phyloP scores from a whole-genome alignment of 306 rosid species.

The Cicer pinnatifidum region DNA sequence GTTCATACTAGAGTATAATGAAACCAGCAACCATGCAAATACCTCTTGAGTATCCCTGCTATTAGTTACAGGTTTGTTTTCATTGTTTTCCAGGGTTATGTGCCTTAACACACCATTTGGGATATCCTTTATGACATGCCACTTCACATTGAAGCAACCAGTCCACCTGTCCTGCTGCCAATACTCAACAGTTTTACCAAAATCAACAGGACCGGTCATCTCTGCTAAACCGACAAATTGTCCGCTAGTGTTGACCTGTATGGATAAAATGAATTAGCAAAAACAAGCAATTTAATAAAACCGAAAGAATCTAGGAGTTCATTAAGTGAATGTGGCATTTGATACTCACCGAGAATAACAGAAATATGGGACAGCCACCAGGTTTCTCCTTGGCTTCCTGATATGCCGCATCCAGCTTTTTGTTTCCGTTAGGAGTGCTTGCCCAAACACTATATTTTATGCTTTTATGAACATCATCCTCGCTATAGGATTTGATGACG shows the following conservation, averaged over 20 bases:
- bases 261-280: not conserved
- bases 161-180: constrained; percentile 73
- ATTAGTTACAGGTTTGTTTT: constrained; percentile 61
- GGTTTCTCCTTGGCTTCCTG: constrained; percentile 57
- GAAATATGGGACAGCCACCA: constrained; percentile 56
- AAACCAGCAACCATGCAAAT: constrained; percentile 37
- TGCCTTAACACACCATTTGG: constrained; percentile 55
- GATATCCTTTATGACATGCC: constrained; percentile 62
- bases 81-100: constrained; percentile 63
- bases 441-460: constrained; percentile 62
- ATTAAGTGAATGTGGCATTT: not conserved
- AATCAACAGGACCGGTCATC: constrained; percentile 61
- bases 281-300: constrained; percentile 4
- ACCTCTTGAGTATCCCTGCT: constrained; percentile 71
- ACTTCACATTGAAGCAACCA: constrained; percentile 63
- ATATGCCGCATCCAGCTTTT: constrained; percentile 53
- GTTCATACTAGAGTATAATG: not conserved
- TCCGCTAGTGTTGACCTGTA: constrained; percentile 62
- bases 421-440: constrained; percentile 62
- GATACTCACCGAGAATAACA: constrained; percentile 58
- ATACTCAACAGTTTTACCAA: constrained; percentile 47
- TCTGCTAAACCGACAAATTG: constrained; percentile 66
- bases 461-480: constrained; percentile 66
- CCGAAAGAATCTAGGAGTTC: not conserved
- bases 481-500: constrained; percentile 61